Conservation (phyloP, 768 basidiomycete species). For the Chalciporus pseudorubinellus region DNA sequence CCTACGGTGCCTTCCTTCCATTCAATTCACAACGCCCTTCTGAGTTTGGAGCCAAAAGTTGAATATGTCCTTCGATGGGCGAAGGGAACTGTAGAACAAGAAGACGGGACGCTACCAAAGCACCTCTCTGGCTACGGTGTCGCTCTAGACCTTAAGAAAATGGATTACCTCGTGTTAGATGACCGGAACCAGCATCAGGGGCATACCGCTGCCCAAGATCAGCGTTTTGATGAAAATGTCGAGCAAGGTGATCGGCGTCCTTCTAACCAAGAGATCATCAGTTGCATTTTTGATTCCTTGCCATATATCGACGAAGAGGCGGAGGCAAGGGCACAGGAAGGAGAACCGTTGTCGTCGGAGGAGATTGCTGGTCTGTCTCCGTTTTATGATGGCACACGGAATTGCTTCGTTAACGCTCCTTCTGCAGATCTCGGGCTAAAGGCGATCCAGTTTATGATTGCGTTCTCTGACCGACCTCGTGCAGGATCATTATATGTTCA, state of each 20-base stretch:
- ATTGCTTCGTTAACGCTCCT: neutral
- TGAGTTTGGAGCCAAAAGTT: conserved; percentile 46
- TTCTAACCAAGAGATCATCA: conserved; percentile 21
- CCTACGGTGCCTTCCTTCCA: conserved; percentile 65
- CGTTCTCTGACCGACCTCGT: conserved; percentile 52
- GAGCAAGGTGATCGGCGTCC: conserved; percentile 7
- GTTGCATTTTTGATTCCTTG: conserved; percentile 31
- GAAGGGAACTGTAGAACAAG: conserved; percentile 32
- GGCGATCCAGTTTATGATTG: conserved; percentile 70
- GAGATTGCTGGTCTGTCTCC: conserved; percentile 52
- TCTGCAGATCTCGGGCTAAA: conserved; percentile 62
- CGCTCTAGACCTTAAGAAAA: conserved; percentile 91
- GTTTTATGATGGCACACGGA: neutral
- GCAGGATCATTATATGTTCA: conserved; percentile 24
- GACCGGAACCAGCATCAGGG: conserved; percentile 52
- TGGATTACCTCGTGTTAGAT: conserved; percentile 92
- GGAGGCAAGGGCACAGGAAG: conserved; percentile 37
- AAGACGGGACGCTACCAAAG: conserved; percentile 32
- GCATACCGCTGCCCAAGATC: neutral
- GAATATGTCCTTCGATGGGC: conserved; percentile 70
- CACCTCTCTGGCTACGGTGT: conserved; percentile 90
- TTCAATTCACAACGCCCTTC: conserved; percentile 65
- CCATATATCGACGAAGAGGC: conserved; percentile 27
- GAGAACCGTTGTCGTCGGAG: conserved; percentile 45
- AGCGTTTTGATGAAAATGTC: neutral